Evolutionary conservation across 305 asterid genomes (phyloP), one percentile per base, ranked within the genome.

Genomic region (Solanum hybrid): DNA sequence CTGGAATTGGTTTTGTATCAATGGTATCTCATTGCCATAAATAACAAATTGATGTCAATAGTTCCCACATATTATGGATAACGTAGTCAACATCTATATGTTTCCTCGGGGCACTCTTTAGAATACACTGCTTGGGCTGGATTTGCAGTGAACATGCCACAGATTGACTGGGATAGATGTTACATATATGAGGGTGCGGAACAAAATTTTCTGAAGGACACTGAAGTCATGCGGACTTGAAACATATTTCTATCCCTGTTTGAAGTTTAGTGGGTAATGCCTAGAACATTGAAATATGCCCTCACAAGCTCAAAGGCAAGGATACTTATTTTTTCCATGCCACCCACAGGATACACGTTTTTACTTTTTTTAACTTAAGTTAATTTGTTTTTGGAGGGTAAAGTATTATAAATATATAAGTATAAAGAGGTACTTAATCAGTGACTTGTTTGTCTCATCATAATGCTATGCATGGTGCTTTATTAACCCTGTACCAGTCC

Each of bases 1-100:
- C 78, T 46, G 78, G 78, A 89, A 89, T 85, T 31, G 77, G 34
- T 35, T 85, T 32, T 84, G 77, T 84, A 73, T 85, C 86, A 89
- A 42, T 85, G 20, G 86, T 37, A 85, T 73, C 89, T 71, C 88
- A 84, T 35, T 79, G 14, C 79, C 51, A 79, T 10, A 12, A 46
- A 36, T 79, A 79, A 79, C 32, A 7, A 36, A 79, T 36, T 6
- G 12, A 78, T 36, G 31, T 78, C 81, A 20, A 76, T 17, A 76
- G 26, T 76, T 32, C 81, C 81, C 81, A 8, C 81, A 76, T 34
- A 76, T 31, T 76, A 76, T 34, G 42, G 42, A 34, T 76, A 76
- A 17, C 81, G 2, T 75, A 76, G 42, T 35, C 38, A 6, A 32
- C 42, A 17, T 76, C 42, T 34, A 24, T 34, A 76, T 8, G 81